Evolutionary conservation across 2,329 filamentous ascomycete genomes (phyloP).

Genomic region (Diplodia seriata): DNA sequence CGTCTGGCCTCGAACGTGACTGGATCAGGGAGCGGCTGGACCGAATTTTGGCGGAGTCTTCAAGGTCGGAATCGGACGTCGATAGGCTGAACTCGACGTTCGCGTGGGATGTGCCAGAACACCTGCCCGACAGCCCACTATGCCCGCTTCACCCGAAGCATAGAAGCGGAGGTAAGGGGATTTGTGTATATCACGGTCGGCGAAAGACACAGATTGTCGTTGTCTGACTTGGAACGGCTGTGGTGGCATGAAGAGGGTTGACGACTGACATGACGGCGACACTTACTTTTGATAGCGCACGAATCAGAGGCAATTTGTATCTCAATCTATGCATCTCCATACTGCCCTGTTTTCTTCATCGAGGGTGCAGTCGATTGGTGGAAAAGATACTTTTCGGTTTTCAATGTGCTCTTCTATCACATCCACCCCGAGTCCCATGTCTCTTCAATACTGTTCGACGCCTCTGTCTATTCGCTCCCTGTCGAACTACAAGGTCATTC

Average conservation of each 20-base stretch:
- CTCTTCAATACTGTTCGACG: no score
- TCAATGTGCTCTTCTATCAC: no score
- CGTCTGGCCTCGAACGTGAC: slow-evolving; percentile 10
- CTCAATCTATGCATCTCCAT: neutral
- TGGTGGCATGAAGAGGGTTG: neutral
- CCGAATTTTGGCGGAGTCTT: slow-evolving; percentile 3
- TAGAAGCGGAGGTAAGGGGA: slow-evolving; percentile 45
- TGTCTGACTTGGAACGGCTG: neutral
- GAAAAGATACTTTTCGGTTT: neutral
- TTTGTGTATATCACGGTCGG: slow-evolving; percentile 53
- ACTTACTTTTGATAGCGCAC: neutral
- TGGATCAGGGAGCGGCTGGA: slow-evolving; percentile 33
- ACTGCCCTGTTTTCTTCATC: neutral
- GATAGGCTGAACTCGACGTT: slow-evolving; percentile 41
- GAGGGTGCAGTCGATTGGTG: neutral
- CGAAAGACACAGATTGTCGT: slow-evolving; percentile 32
- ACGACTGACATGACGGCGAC: neutral
- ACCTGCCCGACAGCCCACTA: slow-evolving; percentile 52
- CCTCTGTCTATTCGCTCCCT: neutral
- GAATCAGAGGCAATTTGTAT: neutral
- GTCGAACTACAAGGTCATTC: neutral
- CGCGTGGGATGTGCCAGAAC: slow-evolving; percentile 53
- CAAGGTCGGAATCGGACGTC: neutral
- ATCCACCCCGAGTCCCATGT: no score
- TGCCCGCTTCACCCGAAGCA: slow-evolving; percentile 54